These are phyloP conservation scores for Cordyceps militaris DNA, from an alignment of 2,329 filamentous ascomycete species.

Conservation along the genomic window DNA sequence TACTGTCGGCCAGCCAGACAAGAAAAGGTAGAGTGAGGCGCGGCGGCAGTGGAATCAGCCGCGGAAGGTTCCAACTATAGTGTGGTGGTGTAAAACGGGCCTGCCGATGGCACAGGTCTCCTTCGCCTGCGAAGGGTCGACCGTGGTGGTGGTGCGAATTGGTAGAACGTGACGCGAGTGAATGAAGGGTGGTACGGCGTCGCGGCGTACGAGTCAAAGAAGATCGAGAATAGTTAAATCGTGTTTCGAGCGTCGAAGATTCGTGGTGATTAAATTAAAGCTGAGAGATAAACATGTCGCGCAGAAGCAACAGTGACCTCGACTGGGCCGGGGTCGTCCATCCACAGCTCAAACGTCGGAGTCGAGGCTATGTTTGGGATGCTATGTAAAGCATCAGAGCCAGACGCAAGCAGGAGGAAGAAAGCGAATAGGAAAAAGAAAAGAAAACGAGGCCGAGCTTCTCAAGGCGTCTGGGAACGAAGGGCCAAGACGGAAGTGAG, in stretches of 20 bases:
- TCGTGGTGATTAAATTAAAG: not conserved
- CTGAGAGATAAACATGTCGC: not conserved
- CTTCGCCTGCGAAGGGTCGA: constrained; percentile 13
- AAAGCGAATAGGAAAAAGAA: not conserved
- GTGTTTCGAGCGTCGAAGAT: not conserved
- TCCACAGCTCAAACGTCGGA: constrained; percentile 1
- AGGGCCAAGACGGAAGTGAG: not conserved
- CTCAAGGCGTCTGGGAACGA: not conserved
- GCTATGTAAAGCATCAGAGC: not conserved
- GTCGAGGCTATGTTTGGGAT: not conserved
- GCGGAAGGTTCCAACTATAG: constrained; percentile 10
- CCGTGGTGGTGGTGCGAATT: not conserved
- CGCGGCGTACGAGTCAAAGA: not conserved
- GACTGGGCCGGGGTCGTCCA: not conserved
- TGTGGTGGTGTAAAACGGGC: constrained; percentile 23
- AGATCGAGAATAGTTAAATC: constrained; percentile 15
- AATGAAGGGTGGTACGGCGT: not conserved
- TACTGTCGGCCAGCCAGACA: constrained; percentile 13
- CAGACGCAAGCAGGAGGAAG: not conserved
- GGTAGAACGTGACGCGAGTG: not conserved
- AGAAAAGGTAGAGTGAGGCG: not conserved
- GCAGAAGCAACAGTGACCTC: not conserved
- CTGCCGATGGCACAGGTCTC: constrained; percentile 36
- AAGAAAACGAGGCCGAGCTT: not conserved
- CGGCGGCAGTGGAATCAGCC: not conserved